phyloP scores from a whole-genome alignment of 768 basidiomycete species.

The Mycena haematopus region DNA sequence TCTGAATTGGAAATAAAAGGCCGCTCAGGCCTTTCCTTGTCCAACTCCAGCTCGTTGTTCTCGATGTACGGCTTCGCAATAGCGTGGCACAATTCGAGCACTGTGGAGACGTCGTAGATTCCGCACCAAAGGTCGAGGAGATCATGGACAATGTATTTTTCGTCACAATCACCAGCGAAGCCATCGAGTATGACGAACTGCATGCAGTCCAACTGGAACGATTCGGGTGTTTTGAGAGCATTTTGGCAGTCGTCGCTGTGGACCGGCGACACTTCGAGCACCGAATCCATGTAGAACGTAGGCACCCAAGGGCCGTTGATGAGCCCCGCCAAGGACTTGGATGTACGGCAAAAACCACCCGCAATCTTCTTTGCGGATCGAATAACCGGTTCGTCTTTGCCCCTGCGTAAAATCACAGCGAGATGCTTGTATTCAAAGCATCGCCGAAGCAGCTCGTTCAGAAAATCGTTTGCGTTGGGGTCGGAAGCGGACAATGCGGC shows the following conservation, averaged over 20 bases:
- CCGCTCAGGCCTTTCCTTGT: neutral
- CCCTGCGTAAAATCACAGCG: slow-evolving; percentile 10
- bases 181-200: slow-evolving; percentile 9
- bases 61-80: slow-evolving; percentile 3
- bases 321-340: slow-evolving; percentile 2
- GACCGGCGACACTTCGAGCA: neutral
- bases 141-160: neutral
- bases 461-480: neutral
- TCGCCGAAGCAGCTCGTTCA: slow-evolving; percentile 8
- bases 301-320: neutral
- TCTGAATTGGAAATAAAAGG: slow-evolving; percentile 1
- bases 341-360: neutral
- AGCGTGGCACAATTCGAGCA: neutral
- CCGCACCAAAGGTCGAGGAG: neutral
- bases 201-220: neutral
- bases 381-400: neutral
- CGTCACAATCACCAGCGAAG: neutral
- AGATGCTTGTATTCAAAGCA: neutral
- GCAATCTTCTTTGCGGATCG: neutral
- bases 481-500: neutral
- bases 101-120: neutral
- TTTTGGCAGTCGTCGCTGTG: neutral
- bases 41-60: slow-evolving; percentile 2
- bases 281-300: neutral
- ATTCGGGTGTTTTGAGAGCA: too few species aligned